These are phyloP conservation scores for Aspergillus phoenicis DNA, from an alignment of 2,329 filamentous ascomycete genomes.

Conservation along the genomic window DNA sequence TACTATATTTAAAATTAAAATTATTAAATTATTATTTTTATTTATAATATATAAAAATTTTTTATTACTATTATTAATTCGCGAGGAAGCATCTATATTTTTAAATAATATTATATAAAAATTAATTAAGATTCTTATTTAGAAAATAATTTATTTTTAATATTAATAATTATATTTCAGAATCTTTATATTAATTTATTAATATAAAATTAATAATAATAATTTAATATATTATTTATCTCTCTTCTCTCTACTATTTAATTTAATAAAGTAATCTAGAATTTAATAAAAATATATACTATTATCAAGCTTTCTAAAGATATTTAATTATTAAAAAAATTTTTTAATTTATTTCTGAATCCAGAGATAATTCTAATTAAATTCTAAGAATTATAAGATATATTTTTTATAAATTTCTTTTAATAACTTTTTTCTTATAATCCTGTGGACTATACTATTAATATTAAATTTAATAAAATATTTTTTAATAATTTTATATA, in stretches of 20 bases:
- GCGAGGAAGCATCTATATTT: too few species aligned
- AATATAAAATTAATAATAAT: neutral
- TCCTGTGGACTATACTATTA: neutral
- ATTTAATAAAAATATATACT: too few species aligned
- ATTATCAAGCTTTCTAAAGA: neutral
- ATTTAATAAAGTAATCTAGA: neutral
- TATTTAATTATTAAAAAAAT: neutral
- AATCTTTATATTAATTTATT: neutral
- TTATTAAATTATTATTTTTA: too few species aligned
- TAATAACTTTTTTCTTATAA: neutral
- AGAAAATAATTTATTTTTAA: neutral
- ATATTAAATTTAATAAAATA: neutral
- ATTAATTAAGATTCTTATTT: neutral
- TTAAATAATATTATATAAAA: too few species aligned
- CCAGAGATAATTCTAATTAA: neutral
- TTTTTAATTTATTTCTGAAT: neutral
- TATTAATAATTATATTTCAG: neutral
- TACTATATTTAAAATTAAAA: too few species aligned
- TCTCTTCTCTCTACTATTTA: neutral
- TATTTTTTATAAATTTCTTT: neutral
- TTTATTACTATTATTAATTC: too few species aligned
- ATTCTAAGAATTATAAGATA: neutral
- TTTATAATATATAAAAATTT: too few species aligned
- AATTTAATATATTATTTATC: neutral
- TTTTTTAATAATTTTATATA: neutral